Evolutionary conservation across 1,139 yeast species (phyloP).

Genomic region (Oligophagozyma castellii): DNA sequence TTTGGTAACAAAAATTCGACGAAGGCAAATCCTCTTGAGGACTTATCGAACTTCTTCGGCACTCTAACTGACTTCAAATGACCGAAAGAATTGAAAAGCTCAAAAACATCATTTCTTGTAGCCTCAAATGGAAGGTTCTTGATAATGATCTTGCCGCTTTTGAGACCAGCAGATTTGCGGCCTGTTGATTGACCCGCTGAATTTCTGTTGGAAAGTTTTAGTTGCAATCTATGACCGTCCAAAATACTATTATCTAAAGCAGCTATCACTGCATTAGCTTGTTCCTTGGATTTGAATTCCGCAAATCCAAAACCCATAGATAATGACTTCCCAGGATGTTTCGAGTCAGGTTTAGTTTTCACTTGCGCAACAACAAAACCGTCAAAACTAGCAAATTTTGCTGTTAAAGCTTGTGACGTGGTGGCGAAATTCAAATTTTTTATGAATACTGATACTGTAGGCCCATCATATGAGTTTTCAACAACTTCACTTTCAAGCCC

Average conservation of each 20-base stretch:
- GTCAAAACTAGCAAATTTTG: conserved; percentile 50
- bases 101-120: conserved; percentile 78
- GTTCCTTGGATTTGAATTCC: conserved; percentile 67
- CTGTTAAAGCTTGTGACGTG: conserved; percentile 40
- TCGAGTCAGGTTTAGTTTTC: conserved; percentile 81
- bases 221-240: conserved; percentile 82
- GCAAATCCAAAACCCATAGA: conserved; percentile 98
- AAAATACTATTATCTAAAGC: conserved; percentile 66
- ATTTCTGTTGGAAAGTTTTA: conserved; percentile 72
- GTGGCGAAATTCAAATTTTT: conserved; percentile 87
- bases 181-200: conserved; percentile 19
- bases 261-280: conserved; percentile 64
- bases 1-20: conserved; percentile 80
- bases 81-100: conserved; percentile 86
- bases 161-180: conserved; percentile 21
- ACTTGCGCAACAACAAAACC: conserved; percentile 80
- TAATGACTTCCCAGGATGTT: conserved; percentile 43
- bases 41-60: conserved; percentile 88
- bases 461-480: conserved; percentile 40
- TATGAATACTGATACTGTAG: conserved; percentile 75
- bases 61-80: conserved; percentile 88
- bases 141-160: conserved; percentile 67
- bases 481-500: conserved; percentile 28
- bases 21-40: conserved; percentile 96
- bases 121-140: conserved; percentile 97